Evolutionary conservation across 1,139 yeast genomes (phyloP).

Genomic region (Candida freyschussii): DNA sequence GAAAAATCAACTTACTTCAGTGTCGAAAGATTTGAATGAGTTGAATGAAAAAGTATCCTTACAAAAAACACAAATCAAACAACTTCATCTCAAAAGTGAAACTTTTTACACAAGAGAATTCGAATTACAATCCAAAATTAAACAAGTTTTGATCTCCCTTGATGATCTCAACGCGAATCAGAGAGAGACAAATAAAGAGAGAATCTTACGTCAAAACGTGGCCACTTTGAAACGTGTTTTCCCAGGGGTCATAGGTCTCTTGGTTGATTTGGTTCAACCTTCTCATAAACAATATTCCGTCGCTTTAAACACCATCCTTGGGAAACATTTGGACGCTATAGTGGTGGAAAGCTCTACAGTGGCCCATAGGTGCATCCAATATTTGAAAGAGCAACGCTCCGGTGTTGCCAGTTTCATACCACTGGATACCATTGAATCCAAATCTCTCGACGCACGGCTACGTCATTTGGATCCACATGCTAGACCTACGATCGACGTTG

Average conservation of each 20-base stretch:
- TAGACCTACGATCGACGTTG: constrained; percentile 66
- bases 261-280: constrained; percentile 78
- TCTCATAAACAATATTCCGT: constrained; percentile 66
- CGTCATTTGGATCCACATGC: constrained; percentile 54
- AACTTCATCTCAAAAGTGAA: constrained; percentile 43
- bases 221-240: constrained; percentile 60
- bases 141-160: constrained; percentile 54
- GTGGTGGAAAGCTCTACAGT: constrained; percentile 72
- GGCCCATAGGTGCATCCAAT: constrained; percentile 80
- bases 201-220: constrained; percentile 66
- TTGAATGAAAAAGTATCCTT: constrained; percentile 31
- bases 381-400: constrained; percentile 77
- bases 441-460: constrained; percentile 49
- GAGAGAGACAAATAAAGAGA: constrained; percentile 70
- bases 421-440: constrained; percentile 67
- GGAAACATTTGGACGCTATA: constrained; percentile 74
- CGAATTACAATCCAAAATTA: constrained; percentile 57
- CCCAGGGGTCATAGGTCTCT: constrained; percentile 79
- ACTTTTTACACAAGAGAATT: constrained; percentile 44
- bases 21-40: constrained; percentile 29
- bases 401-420: constrained; percentile 91
- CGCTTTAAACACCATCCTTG: constrained; percentile 78
- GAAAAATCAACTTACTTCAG: constrained; percentile 30
- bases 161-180: constrained; percentile 73
- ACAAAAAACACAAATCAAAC: constrained; percentile 40